Conservation (phyloP, 177 flowering plant genomes). For the Telopea speciosissima region DNA sequence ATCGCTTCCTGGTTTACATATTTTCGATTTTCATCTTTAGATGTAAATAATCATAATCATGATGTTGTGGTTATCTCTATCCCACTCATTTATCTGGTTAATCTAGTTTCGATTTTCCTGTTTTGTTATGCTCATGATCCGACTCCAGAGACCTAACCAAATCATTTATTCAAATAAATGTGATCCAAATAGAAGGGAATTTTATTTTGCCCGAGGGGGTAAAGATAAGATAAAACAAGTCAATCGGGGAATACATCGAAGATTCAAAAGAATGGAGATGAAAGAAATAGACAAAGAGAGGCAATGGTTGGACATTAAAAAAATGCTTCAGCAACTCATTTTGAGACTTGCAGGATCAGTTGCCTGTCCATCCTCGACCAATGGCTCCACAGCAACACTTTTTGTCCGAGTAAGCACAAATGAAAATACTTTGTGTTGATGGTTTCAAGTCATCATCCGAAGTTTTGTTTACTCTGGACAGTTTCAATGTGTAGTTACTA, state of each 20-base stretch:
- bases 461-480: constrained; percentile 13
- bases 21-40: too few relatives aligned
- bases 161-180: background rate
- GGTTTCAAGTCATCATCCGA: constrained; percentile 11
- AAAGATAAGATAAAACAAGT: background rate
- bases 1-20: too few relatives aligned
- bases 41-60: too few relatives aligned
- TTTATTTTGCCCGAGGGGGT: background rate
- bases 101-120: too few relatives aligned
- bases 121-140: too few relatives aligned
- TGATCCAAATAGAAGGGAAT: background rate
- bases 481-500: constrained; percentile 16
- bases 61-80: too few relatives aligned
- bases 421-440: constrained; percentile 7
- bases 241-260: too few relatives aligned
- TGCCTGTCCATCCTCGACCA: background rate
- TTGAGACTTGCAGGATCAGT: background rate
- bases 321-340: background rate
- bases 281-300: background rate
- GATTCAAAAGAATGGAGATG: background rate
- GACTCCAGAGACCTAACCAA: background rate
- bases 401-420: background rate
- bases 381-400: background rate
- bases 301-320: background rate
- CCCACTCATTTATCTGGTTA: too few relatives aligned